Base-by-base conservation (phyloP, 352 stramenopile species). In the Thraustochytrium sp. region DNA sequence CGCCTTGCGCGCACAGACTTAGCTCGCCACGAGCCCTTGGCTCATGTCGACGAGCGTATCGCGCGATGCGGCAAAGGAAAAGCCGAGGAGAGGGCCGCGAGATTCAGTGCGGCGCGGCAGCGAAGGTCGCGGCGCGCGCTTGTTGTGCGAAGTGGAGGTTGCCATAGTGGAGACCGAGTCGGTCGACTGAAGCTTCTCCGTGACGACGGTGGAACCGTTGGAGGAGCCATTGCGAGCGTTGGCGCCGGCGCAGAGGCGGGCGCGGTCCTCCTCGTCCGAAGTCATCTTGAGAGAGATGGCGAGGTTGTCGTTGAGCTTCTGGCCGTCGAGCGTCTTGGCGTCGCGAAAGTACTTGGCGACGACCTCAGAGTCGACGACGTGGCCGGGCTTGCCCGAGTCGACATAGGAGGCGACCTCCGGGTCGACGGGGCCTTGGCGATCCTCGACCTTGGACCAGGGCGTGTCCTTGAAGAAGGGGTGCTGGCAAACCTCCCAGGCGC, bases 381-480 rank as follows among this genome's bases (percentile, higher is more conserved):
- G 34, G 9, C 26, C 9, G 5, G 34, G 34, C 2, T 63, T 68
- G 42, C 68, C 68, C 2, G 31, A 46, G 53, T 44, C 53, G 26
- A 80, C 53, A 44, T 80, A 80, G 2, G 34, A 13, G 51, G 53
- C 68, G 38, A 80, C 63, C 44, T 80, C 68, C 68, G 76, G 26
- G 23, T 46, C 53, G 18, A 51, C 31, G 18, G 31, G 8, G 62
- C 21, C 16, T 42, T 65, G 26, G 2, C 77, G 77, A 3, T 11
- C 26, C 37, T 73, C 40, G 62, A 96, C 85, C 55, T 93, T 90
- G 16, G 86, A 89, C 92, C 92, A 96, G 85, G 92, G 89, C 84
- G 96, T 94, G 55, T 80, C 87, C 80, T 95, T 88, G 51, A 96
- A 96, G 86, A 95, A 97, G 37, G 90, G 90, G 80, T 96, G 92